Evolutionary conservation across 257 asterid species (phyloP), one percentile per base, ranked within the genome.

Genomic region (Ligustrum vulgare): DNA sequence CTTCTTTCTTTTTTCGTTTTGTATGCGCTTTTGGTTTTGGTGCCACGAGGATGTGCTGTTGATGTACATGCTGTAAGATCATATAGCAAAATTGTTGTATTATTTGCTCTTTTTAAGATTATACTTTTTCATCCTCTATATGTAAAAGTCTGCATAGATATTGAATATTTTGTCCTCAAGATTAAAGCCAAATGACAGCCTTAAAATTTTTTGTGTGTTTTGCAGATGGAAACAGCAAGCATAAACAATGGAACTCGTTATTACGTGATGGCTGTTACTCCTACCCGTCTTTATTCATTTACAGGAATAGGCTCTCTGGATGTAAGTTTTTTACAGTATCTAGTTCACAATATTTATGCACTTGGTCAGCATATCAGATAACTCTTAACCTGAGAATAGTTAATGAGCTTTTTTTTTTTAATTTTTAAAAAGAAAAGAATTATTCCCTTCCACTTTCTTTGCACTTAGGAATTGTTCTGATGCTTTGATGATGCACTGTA

Each of bases 251-350:
- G 94, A 80, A 89, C 83, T 72, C 86, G 94, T 84, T 92, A 88
- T 81, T 92, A 91, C 62, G 93, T 92, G 85, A 94, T 94, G 99
- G 99, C 97, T 58, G 99, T 95, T 79, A 95, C 99, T 78, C 98
- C 99, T 64, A 95, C 97, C 36, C 84, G 99, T 64, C 97, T 95
- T 79, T 95, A 95, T 86, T 91, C 99, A 68, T 95, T 89, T 85
- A 92, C 98, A 22, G 99, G 99, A 79, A 68, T 88, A 37, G 99
- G 99, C 67, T 88, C 94, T 25, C 79, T 90, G 77, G 99, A 95
- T 66, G 99, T 95, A 86, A 83, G 86, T 80, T 80, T 72, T 71
- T 62, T 69, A 37, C 62, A 56, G 72, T 35, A 43, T 12, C 47
- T 41, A 70, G 56, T 28, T 51, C 67, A 56, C 56, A 10, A 4